Conservation (phyloP, 2,329 filamentous ascomycete genomes). For the Trichoderma guizhouense region DNA sequence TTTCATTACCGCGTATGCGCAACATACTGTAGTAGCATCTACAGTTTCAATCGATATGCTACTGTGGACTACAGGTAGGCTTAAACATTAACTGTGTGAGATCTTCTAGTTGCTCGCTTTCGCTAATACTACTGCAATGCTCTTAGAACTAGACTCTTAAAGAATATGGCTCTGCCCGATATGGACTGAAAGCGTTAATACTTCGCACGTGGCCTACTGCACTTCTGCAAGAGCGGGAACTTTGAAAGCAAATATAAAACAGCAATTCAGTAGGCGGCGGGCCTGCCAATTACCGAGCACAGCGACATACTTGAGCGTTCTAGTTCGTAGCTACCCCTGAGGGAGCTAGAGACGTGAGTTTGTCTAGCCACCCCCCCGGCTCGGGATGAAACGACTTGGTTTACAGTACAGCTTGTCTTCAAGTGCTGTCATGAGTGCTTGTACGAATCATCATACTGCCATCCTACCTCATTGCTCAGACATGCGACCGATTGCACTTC, state of each 20-base stretch:
- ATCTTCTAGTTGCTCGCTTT: background rate
- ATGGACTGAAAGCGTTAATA: background rate
- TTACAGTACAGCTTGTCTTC: background rate
- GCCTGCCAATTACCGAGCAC: conserved; percentile 18
- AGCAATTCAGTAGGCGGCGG: conserved; percentile 4
- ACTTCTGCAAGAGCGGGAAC: background rate
- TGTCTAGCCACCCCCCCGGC: conserved; percentile 17
- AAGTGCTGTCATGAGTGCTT: background rate
- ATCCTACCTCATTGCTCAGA: background rate
- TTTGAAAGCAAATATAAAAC: conserved; percentile 4
- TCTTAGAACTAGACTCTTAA: background rate
- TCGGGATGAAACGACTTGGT: conserved; percentile 18
- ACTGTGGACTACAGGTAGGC: background rate
- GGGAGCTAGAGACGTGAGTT: conserved; percentile 9
- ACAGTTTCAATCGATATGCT: background rate
- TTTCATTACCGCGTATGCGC: conserved; percentile 8
- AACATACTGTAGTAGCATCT: conserved; percentile 19
- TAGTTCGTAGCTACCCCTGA: conserved; percentile 15
- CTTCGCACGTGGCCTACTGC: background rate
- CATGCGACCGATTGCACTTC: background rate
- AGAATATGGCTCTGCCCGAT: background rate
- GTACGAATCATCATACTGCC: background rate
- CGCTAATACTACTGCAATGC: background rate
- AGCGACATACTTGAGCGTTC: conserved; percentile 13
- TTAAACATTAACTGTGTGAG: background rate